Evolutionary conservation across 2,329 filamentous ascomycete species (phyloP), one percentile per base, ranked within the genome.

Genomic region (Pseudocercospora ulei): DNA sequence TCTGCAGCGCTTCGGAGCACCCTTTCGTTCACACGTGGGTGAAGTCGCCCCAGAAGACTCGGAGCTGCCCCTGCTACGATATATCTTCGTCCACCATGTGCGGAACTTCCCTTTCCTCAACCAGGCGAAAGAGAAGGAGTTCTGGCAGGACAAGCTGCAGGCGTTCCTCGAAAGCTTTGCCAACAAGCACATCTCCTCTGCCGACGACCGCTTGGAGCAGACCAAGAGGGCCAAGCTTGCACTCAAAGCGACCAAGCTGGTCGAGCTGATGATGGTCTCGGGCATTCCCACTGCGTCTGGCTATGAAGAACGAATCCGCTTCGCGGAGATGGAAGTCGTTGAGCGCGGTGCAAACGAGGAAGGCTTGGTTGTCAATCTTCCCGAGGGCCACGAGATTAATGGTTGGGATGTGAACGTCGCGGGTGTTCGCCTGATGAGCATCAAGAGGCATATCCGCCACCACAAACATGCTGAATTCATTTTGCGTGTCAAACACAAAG

Each of bases 201-300:
- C 88, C 3, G 90, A 96, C 64, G 90, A 98, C 60, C 77, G 90
- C 3, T 67, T 96, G 18, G 90, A 98, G 64, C 86, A 95, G 63
- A 96, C 90, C 6, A 98, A 98, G 68, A 76, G 90, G 42, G 74
- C 79, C 49, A 98, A 98, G 63, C 67, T 98, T 49, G 88, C 90
- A 3, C 71, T 80, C 53, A 98, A 98, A 71, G 85, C 83, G 31
- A 80, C 90, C 61, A 98, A 98, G 67, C 68, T 98, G 41, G 84
- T 98, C 7, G 90, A 98, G 69, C 70, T 98, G 45, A 98, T 98
- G 90, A 95, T 98, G 86, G 90, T 98, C 5, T 96, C 88, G 5
- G 90, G 90, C 23, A 81, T 98, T 41, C 84, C 83, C 20, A 98
- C 90, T 1, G 86, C 90, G 3, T 95, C 87, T 3, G 90, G 90